Conservation (phyloP, 108 stramenopile genomes). For the Chaetoceros tenuissimus region DNA sequence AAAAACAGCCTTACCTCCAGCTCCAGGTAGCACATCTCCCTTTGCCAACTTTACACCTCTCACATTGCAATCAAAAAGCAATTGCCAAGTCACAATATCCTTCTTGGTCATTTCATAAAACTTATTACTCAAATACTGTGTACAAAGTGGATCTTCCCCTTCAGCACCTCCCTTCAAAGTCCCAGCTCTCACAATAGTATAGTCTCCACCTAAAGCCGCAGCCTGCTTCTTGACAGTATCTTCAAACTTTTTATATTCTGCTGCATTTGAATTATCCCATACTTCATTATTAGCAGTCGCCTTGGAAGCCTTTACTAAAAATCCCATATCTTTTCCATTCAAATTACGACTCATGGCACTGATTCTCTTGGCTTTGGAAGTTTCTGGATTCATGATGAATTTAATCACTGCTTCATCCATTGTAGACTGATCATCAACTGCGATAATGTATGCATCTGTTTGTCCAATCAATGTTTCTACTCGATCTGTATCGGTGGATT, state of each 20-base stretch:
- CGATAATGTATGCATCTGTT: slow-evolving; percentile 18
- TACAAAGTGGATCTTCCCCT: slow-evolving; percentile 12
- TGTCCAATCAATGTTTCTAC: slow-evolving; percentile 6
- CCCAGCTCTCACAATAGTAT: slow-evolving; percentile 42
- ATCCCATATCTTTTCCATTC: slow-evolving; percentile 21
- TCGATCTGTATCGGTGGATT: slow-evolving; percentile 11
- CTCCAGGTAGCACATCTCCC: slow-evolving; percentile 23
- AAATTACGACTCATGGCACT: slow-evolving; percentile 24
- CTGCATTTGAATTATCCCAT: slow-evolving; percentile 13
- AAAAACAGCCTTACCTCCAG: slow-evolving; percentile 26
- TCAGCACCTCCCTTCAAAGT: slow-evolving; percentile 30
- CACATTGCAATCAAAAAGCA: slow-evolving; percentile 29
- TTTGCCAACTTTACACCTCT: slow-evolving; percentile 16
- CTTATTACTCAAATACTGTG: slow-evolving; percentile 6
- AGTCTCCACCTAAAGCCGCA: slow-evolving; percentile 16
- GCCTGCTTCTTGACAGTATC: slow-evolving; percentile 6
- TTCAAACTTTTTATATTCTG: slow-evolving; percentile 10
- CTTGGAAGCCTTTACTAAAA: slow-evolving; percentile 14
- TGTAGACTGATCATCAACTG: slow-evolving; percentile 15
- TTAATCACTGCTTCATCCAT: slow-evolving; percentile 12
- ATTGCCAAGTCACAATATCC: slow-evolving; percentile 32
- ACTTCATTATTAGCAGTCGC: slow-evolving; percentile 18
- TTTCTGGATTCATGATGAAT: slow-evolving; percentile 12
- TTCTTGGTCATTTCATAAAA: slow-evolving; percentile 25
- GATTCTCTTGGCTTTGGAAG: slow-evolving; percentile 11